Evolutionary conservation across 78 protist species (phyloP).

Genomic region (Paulinella micropora): DNA sequence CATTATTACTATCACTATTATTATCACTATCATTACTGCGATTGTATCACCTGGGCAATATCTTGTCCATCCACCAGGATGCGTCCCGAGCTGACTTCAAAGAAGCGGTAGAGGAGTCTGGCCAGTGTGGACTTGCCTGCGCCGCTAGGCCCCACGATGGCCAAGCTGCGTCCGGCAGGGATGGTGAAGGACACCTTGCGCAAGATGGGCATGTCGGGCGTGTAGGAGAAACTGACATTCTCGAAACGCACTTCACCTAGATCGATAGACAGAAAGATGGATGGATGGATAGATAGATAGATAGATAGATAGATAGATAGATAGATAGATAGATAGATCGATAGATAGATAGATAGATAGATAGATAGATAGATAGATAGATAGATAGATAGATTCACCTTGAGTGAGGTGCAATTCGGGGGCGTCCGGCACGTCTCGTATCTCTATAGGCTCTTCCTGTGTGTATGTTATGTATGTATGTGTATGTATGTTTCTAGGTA

Average conservation of each 20-base stretch:
- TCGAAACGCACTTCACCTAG: slow-evolving; percentile 34
- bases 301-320: neutral
- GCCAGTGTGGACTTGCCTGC: slow-evolving; percentile 56
- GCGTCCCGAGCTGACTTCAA: neutral
- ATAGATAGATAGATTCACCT: neutral
- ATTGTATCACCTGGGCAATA: too few species aligned
- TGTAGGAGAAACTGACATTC: slow-evolving; percentile 52
- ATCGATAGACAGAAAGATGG: neutral
- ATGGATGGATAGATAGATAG: too few species aligned
- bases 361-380: neutral
- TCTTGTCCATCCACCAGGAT: neutral
- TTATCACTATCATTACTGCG: too few species aligned
- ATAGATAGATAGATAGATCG: neutral
- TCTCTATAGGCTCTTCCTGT: too few species aligned
- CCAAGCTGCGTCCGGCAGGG: slow-evolving; percentile 46
- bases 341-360: neutral
- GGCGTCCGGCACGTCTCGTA: neutral
- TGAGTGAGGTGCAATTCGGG: neutral
- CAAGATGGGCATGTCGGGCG: slow-evolving; percentile 50
- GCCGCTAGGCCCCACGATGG: slow-evolving; percentile 76
- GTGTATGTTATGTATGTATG: too few species aligned
- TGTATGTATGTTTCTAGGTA: too few species aligned
- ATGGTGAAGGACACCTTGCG: slow-evolving; percentile 39
- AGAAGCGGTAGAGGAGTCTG: neutral
- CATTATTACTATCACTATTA: too few species aligned